phyloP scores from a whole-genome alignment of 805 yeast species.

The Lipomyces anomalus region DNA sequence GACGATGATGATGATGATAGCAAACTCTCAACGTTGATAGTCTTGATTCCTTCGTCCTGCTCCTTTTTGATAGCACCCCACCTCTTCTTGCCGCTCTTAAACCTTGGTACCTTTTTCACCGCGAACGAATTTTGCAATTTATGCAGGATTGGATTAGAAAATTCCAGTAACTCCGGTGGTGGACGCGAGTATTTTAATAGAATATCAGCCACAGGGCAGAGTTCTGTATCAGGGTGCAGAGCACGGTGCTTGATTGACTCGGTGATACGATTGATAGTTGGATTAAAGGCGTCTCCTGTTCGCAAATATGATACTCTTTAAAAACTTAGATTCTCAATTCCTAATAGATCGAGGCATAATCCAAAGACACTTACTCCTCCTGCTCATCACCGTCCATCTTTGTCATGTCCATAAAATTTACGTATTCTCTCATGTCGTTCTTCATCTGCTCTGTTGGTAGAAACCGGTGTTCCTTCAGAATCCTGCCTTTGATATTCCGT shows the following conservation, averaged over 20 bases:
- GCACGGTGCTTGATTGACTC: slow-evolving; percentile 32
- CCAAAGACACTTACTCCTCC: slow-evolving; percentile 27
- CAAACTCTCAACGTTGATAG: not conserved
- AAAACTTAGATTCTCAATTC: no score
- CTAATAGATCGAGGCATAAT: slow-evolving; percentile 18
- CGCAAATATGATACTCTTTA: slow-evolving; percentile 20
- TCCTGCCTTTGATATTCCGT: slow-evolving; percentile 34
- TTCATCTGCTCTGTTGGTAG: slow-evolving; percentile 40
- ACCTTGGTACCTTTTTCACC: slow-evolving; percentile 14
- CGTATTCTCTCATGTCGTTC: slow-evolving; percentile 40
- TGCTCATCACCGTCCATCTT: slow-evolving; percentile 14
- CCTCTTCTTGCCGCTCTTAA: slow-evolving; percentile 13
- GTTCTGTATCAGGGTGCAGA: slow-evolving; percentile 30
- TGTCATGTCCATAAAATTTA: slow-evolving; percentile 43
- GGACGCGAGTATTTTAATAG: slow-evolving; percentile 1
- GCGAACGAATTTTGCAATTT: slow-evolving; percentile 5
- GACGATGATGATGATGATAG: no score
- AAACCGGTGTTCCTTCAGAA: slow-evolving; percentile 26
- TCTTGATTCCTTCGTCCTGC: slow-evolving; percentile 1
- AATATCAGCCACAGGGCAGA: slow-evolving; percentile 3
- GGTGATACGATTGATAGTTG: slow-evolving; percentile 26
- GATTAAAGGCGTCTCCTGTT: slow-evolving; percentile 30
- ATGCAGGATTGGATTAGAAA: slow-evolving; percentile 4
- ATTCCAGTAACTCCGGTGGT: slow-evolving; percentile 11
- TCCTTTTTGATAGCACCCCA: slow-evolving; percentile 2